Base-by-base conservation (phyloP, 495 filamentous ascomycete genomes). In the Extremus antarcticus region DNA sequence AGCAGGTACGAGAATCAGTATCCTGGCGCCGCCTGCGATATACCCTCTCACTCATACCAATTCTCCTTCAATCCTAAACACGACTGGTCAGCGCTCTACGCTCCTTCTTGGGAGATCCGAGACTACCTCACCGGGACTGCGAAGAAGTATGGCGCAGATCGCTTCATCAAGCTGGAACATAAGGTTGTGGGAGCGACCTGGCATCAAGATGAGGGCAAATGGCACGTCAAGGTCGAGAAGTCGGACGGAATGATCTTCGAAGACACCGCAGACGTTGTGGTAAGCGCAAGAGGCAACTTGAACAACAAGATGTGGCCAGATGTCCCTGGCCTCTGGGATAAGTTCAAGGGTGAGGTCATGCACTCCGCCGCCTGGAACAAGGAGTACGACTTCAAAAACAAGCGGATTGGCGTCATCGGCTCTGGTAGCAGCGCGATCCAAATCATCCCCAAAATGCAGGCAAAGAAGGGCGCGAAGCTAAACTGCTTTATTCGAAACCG, bases 1-100 rank as follows among this genome's bases (percentile, higher is more conserved):
- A 17, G 4, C 2, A 62, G 84, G 84, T 79, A 78, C 43, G 82
- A 85, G 65, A 87, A 87, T 51, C 71, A 73, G 55, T 45, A 45
- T 45, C 41, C 83, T 0, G 83, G 84, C 19, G 79, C 82, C n/a
- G 75, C 76, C 17, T 68, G 68, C 45, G 66, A 68, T 47, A 58
- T 70, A 13, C 66, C 68, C 23, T 57, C 59, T 52, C 57, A 63
- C 53, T 57, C 47, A 1, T 61, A 57, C 25, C 56, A 55, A 46
- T 56, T 60, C 45, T 62, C 66, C 17, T 70, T 70, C 55, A 66
- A 67, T 22, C 68, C 68, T 13, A 69, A 68, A 43, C 61, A 43
- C 0, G 59, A 63, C 35, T 70, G 65, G 65, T 65, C 61, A 13
- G 51, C 63, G 0, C 58, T 67, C 21, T 70, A 70, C 49, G 65